A percentile compares a stretch with the other conserved stretches of the same genome.
Conservation (phyloP, 768 basidiomycete species). For the Boletus barrowsii region DNA sequence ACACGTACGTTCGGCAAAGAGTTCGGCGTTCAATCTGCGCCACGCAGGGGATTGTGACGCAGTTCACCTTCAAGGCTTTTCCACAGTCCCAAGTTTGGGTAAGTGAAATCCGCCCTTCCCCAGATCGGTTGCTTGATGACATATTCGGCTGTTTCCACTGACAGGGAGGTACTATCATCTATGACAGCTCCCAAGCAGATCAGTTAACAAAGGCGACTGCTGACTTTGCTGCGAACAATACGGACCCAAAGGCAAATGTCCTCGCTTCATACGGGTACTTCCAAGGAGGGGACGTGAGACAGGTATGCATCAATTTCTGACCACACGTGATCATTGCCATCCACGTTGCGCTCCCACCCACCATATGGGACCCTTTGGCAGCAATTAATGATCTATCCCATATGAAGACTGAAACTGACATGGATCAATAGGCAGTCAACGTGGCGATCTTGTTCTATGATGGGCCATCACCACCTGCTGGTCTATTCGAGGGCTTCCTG, state of each 20-base stretch:
- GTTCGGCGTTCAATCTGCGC: constrained; percentile 34
- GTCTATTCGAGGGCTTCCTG: constrained; percentile 32
- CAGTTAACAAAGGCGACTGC: constrained; percentile 24
- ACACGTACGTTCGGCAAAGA: not conserved
- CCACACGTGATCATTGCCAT: not conserved
- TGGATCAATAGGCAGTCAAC: constrained; percentile 7
- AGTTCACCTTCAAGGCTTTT: constrained; percentile 50
- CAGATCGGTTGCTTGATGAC: constrained; percentile 1
- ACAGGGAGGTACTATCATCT: constrained; percentile 49
- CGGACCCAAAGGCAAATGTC: constrained; percentile 31
- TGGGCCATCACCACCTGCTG: constrained; percentile 32
- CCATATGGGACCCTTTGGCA: not conserved
- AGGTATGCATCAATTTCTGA: constrained; percentile 29
- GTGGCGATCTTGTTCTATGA: constrained; percentile 56
- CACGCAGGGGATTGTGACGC: constrained; percentile 54
- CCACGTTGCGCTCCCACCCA: not conserved
- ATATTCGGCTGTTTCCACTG: constrained; percentile 1
- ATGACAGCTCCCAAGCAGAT: constrained; percentile 14
- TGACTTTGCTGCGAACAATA: constrained; percentile 19
- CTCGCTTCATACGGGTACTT: constrained; percentile 40
- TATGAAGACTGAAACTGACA: constrained; percentile 6
- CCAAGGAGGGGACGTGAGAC: constrained; percentile 29
- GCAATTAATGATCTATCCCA: not conserved
- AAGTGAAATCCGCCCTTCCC: constrained; percentile 6
- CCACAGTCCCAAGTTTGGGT: constrained; percentile 26